Evolutionary conservation across 495 filamentous ascomycete genomes (phyloP).

Genomic region (Neurospora cerealis): DNA sequence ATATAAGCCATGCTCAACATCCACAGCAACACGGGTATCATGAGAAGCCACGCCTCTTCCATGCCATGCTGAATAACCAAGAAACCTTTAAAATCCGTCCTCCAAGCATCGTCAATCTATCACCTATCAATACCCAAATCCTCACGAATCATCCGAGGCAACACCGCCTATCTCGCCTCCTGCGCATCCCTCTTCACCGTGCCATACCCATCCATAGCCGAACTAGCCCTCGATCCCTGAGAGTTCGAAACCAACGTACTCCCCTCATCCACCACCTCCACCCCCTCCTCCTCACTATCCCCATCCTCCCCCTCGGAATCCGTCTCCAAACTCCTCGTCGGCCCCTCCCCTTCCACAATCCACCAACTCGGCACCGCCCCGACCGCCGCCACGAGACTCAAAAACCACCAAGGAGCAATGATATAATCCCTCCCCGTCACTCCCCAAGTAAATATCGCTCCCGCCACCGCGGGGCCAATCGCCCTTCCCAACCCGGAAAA

Average conservation of each 20-base stretch:
- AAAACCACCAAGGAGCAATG: slow-evolving; percentile 70
- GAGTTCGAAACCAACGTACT: background rate
- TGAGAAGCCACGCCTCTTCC: background rate
- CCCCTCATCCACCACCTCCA: background rate
- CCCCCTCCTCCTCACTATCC: slow-evolving; percentile 2
- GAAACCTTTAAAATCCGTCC: background rate
- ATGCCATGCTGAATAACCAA: background rate
- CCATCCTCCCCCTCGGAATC: slow-evolving; percentile 8
- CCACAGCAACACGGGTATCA: background rate
- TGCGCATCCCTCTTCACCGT: background rate
- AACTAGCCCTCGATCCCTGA: background rate
- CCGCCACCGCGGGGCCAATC: slow-evolving; percentile 59
- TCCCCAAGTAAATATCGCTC: slow-evolving; percentile 58
- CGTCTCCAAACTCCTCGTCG: slow-evolving; percentile 28
- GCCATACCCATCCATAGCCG: background rate
- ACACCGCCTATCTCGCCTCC: background rate
- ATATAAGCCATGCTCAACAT: background rate
- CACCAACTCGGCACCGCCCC: slow-evolving; percentile 59
- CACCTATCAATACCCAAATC: background rate
- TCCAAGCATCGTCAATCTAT: background rate
- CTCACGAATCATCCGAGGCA: background rate
- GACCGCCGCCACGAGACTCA: slow-evolving; percentile 47
- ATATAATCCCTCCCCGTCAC: slow-evolving; percentile 55
- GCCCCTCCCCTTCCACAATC: slow-evolving; percentile 68
- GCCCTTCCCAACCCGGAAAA: slow-evolving; percentile 71